Evolutionary conservation across 2,329 filamentous ascomycete genomes (phyloP), one percentile per base, ranked within the genome.

Genomic region (Fulvia fulva): DNA sequence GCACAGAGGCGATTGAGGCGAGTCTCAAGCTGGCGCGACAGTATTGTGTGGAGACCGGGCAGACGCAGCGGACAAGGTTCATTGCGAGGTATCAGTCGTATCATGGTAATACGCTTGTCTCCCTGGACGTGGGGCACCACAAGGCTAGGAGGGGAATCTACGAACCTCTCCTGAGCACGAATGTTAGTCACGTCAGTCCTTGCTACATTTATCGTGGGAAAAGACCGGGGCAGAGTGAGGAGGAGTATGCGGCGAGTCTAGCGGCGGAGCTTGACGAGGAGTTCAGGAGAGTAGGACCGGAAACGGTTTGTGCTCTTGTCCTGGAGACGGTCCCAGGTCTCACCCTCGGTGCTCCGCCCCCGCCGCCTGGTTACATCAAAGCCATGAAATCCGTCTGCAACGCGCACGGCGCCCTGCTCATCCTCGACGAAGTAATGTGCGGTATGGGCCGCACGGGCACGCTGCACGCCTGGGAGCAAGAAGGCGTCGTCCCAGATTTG

Each of bases 401-500:
- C 22, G 78, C 78, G 55, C 73, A 86, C 57, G 81, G 80, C 1
- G 79, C 81, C 0, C 75, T 87, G 1, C 74, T 86, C 5, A 77
- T 83, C n/a, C 61, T 83, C 0, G 82, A 84, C 56, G 80, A 84
- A 56, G 67, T 73, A 14, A 70, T 73, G 64, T 68, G 63, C 41
- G 65, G 65, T 1, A 63, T 63, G 55, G 70, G 70, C 1, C 58
- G 69, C 8, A 69, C 66, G 0, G 71, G 71, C 1, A 69, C 65
- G 0, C 50, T 68, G 16, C 67, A 69, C 51, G 71, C 70, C 0
- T 74, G 68, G 66, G 51, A 73, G 55, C 62, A 65, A 32, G 44
- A 56, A 6, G 77, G 71, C 0, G 74, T 81, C 11, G 76, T 78
- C 0, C 86, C 86, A 0, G 85, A 89, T 65, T 76, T 89, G 1